Base-by-base conservation (phyloP, 2,329 filamentous ascomycete genomes). In the Alternaria sp. region DNA sequence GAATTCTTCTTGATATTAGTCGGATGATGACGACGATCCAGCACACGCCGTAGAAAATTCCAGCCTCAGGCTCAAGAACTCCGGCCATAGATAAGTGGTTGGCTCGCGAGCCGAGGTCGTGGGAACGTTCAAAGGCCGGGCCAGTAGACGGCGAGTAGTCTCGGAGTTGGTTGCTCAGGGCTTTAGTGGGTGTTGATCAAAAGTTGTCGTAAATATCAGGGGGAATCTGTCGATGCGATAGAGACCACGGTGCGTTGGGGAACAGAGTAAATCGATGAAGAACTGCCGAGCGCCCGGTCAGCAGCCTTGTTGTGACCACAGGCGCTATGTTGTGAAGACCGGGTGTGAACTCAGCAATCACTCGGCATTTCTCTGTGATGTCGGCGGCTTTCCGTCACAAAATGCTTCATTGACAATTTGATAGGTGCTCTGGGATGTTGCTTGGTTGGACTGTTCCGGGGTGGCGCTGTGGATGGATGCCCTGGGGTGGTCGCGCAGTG, bases 1-100 rank as follows among this genome's bases (percentile, higher is more conserved):
- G 74, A 11, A 79, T 46, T 58, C 74, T 71, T 33, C 75, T 67
- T 37, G 76, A 78, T 20, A 72, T 57, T 4, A 78, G 62, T 28
- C 77, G 68, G 10, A 72, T 66, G 18, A 74, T 62, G 28, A 78
- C 72, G 9, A 77, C 69, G n/a, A 78, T 21, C 77, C 76, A 78
- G 61, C 76, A 78, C 30, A 75, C 60, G 11, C 65, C 68, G 55
- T 78, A 79, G 61, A 76, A 78, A 21, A 78, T 78, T 4, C 69
- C 72, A 5, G 75, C 70, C 61, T 79, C 77, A 30, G 77, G 77
- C 49, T 78, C 68, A 6, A 79, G 69, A 26, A 73, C 64, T 41
- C 30, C 26, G 33, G 75, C 74, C 74, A 75, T 76, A 18, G 33
- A 26, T 43, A 46, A 37, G n/a, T 58, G 23, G 33, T 58, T 28